Conservation (phyloP, 257 asterid species). For the Henckelia pumila region DNA sequence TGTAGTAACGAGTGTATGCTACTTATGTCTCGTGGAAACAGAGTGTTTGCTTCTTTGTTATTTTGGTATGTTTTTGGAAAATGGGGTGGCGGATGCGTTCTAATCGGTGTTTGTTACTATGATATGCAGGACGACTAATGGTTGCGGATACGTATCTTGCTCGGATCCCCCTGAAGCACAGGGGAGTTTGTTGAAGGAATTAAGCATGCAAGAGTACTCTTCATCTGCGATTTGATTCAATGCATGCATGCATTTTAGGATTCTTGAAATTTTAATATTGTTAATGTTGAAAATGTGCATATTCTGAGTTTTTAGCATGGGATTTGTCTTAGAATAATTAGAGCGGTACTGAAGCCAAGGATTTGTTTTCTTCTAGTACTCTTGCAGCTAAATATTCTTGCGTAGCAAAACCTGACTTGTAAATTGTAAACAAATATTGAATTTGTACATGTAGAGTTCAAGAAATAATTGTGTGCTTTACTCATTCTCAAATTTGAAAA, state of each 20-base stretch:
- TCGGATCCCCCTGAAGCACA: background rate
- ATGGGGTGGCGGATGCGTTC: background rate
- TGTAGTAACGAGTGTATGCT: no score
- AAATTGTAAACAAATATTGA: no score
- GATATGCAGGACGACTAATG: background rate
- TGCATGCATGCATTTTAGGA: background rate
- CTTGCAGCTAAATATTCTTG: no score
- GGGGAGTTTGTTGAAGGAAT: background rate
- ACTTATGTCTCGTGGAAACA: no score
- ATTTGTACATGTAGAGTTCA: no score
- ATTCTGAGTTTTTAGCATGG: background rate
- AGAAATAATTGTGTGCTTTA: no score
- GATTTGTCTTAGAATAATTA: background rate
- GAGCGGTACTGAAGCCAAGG: background rate
- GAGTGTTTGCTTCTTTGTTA: background rate
- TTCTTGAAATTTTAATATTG: background rate
- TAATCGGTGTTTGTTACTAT: background rate
- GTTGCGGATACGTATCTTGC: conserved; percentile 1
- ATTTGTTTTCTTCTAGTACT: no score
- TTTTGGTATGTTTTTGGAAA: background rate
- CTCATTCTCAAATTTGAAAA: no score
- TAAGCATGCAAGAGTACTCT: no score
- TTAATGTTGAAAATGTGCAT: background rate
- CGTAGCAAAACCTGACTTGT: no score
- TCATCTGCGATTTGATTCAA: no score